Evolutionary conservation across 495 filamentous ascomycete genomes (phyloP).

Genomic region (Astrothelium macrocarpum): DNA sequence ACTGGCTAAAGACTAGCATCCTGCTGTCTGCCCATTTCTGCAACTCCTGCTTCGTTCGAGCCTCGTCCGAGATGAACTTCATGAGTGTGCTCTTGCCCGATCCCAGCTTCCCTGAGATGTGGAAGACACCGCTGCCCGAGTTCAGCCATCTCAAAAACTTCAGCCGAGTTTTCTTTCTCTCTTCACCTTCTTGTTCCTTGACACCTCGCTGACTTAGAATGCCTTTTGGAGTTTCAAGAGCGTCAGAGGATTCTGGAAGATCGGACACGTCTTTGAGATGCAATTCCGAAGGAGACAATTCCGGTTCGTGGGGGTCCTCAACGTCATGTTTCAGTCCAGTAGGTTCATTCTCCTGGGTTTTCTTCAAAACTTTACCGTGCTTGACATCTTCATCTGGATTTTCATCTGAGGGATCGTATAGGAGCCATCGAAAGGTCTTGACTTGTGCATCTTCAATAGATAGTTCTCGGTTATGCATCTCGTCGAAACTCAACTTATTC

Average conservation of each 20-base stretch:
- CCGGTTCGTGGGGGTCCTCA: not conserved
- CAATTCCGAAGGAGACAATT: not conserved
- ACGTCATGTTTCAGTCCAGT: not conserved
- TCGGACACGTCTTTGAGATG: not conserved
- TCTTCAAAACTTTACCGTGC: not conserved
- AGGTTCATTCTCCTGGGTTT: not conserved
- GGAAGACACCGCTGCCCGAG: not conserved
- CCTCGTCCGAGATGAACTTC: not conserved
- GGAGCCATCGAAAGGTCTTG: conserved; percentile 1
- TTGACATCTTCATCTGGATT: not conserved
- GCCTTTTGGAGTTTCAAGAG: not conserved
- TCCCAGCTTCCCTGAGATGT: not conserved
- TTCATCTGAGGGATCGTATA: not conserved
- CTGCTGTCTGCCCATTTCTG: not conserved
- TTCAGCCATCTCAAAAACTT: not conserved
- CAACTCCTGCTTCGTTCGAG: not conserved
- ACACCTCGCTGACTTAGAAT: not conserved
- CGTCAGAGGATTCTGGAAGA: not conserved
- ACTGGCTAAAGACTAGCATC: not conserved
- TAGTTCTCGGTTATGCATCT: not conserved
- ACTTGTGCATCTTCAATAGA: not conserved
- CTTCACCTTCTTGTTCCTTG: not conserved
- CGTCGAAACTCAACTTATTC: conserved; percentile 1
- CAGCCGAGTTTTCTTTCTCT: not conserved
- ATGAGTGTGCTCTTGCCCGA: not conserved